Base-by-base conservation (phyloP, 371 early-diverging fungal genomes). In the Choanephora cucurbitarum region DNA sequence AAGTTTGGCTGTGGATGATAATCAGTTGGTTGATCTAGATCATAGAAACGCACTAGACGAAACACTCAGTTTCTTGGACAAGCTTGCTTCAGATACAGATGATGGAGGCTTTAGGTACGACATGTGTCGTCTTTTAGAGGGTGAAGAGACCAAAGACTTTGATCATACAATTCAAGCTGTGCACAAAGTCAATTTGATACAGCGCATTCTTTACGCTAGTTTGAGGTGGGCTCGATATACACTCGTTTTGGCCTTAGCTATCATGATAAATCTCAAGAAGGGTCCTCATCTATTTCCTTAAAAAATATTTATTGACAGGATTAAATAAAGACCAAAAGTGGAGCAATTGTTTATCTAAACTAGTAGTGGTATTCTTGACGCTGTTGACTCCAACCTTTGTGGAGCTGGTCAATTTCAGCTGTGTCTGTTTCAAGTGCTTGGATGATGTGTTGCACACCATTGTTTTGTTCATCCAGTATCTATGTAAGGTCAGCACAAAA, bases 391-490 rank as follows among this genome's bases (percentile, higher is more conserved):
- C 34, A 55, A 18, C 18, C 50, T 47, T 62, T 62, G 23, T 45
- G 22, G 19, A 59, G 3, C 10, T 37, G 62, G 6, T 70, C 68
- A 34, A 73, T 52, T 18, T 63, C 62, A 44, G 41, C 55, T 33
- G 51, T 45, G 54, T 84, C 84, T 42, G 72, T 62, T 49, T 84
- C 73, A 18, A 87, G 65, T 8, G 82, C 75, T 47, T 77, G 65
- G 28, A 86, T 83, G 55, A 86, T 62, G 39, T 83, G 87, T 39
- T 85, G 72, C 46, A 88, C 72, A 15, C 86, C 88, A 1, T 72
- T 75, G 54, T 86, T 83, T 59, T 86, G 85, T 33, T 88, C 85
- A 49, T 75, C 71, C 49, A 88, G 60, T 6, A 82, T 69, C 77
- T 82, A 66, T 34, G 13, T n/a, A 49, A 31, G 19, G 18, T 15